phyloP scores from a whole-genome alignment of 495 filamentous ascomycete genomes.

The Neurospora sp. region DNA sequence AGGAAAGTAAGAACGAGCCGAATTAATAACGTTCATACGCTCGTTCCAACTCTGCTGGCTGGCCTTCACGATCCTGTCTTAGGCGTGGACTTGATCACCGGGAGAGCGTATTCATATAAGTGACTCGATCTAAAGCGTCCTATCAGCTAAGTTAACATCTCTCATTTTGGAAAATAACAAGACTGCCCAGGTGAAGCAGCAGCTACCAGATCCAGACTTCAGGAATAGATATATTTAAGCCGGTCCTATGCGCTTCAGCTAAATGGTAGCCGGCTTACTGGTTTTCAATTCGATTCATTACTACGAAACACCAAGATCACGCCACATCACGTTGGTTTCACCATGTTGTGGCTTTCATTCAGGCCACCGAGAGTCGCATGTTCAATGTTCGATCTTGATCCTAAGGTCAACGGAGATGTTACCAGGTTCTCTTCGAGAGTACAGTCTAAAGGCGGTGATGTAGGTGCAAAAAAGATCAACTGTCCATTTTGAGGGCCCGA shows the following conservation, averaged over 20 bases:
- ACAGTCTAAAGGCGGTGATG: constrained; percentile 1
- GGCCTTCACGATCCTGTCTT: not conserved
- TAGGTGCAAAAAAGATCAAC: not conserved
- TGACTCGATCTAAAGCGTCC: not conserved
- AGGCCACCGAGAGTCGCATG: not conserved
- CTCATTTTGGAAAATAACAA: not conserved
- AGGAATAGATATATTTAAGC: not conserved
- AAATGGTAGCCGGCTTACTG: not conserved
- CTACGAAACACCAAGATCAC: not conserved
- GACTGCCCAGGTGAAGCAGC: not conserved
- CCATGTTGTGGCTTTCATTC: not conserved
- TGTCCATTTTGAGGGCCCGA: not conserved
- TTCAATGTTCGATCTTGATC: not conserved
- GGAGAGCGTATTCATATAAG: not conserved
- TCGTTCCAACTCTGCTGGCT: not conserved
- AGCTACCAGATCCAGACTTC: not conserved
- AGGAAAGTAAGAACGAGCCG: not conserved
- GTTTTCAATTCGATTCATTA: not conserved
- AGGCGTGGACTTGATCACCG: not conserved
- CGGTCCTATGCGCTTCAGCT: not conserved
- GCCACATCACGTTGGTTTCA: not conserved
- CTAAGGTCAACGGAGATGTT: not conserved
- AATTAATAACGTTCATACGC: not conserved
- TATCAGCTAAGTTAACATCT: not conserved
- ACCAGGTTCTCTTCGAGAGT: not conserved